These are phyloP conservation scores for Ogataea degrootiae DNA, from an alignment of 805 yeast species.

Conservation along the genomic window DNA sequence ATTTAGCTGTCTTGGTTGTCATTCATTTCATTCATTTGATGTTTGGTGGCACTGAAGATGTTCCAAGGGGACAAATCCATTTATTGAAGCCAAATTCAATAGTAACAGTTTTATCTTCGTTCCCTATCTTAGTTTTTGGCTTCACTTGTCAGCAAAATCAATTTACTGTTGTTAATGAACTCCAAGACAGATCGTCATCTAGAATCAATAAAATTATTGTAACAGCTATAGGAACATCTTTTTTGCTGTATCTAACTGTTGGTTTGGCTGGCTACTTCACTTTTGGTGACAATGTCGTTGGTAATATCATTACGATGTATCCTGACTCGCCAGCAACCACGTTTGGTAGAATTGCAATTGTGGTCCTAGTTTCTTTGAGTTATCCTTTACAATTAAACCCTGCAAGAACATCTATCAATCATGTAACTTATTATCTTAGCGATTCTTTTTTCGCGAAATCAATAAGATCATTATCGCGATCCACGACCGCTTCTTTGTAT, in stretches of 20 bases:
- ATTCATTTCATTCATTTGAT: slow-evolving; percentile 60
- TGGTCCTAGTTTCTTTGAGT: slow-evolving; percentile 73
- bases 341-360: slow-evolving; percentile 76
- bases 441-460: slow-evolving; percentile 20
- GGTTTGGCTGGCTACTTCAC: slow-evolving; percentile 84
- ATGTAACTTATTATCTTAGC: slow-evolving; percentile 53
- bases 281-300: slow-evolving; percentile 74
- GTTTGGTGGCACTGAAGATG: slow-evolving; percentile 52
- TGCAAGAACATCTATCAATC: slow-evolving; percentile 75
- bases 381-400: slow-evolving; percentile 91
- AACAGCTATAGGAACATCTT: slow-evolving; percentile 55
- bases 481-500: slow-evolving; percentile 14
- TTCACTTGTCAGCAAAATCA: slow-evolving; percentile 95
- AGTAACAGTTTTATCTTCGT: slow-evolving; percentile 55
- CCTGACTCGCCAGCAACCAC: slow-evolving; percentile 62
- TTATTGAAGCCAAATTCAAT: slow-evolving; percentile 42
- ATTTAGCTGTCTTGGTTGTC: slow-evolving; percentile 68
- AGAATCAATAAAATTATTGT: slow-evolving; percentile 44
- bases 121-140: slow-evolving; percentile 92
- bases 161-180: slow-evolving; percentile 84
- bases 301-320: slow-evolving; percentile 78
- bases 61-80: slow-evolving; percentile 47
- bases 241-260: slow-evolving; percentile 58
- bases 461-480: slow-evolving; percentile 17
- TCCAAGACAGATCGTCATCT: slow-evolving; percentile 47